These are phyloP conservation scores for Corymbia maculata DNA, from an alignment of 345 rosid species.

Conservation along the genomic window DNA sequence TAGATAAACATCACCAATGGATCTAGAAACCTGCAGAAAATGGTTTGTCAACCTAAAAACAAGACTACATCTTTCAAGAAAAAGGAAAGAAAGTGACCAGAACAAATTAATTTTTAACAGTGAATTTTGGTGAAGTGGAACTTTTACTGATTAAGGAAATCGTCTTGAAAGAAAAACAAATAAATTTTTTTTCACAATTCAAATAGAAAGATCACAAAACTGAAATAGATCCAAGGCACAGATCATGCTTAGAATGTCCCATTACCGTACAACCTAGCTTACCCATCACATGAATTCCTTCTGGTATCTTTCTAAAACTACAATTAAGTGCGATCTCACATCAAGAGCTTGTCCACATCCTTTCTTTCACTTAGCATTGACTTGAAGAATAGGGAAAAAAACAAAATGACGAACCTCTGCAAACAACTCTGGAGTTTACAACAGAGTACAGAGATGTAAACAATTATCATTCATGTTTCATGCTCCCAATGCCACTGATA, in stretches of 20 bases:
- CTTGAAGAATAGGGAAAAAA: neutral
- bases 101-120: neutral
- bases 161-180: neutral
- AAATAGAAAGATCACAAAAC: neutral
- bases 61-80: neutral
- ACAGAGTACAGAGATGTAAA: neutral
- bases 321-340: neutral
- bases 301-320: neutral
- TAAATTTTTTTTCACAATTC: neutral
- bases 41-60: neutral
- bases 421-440: neutral
- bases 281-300: neutral
- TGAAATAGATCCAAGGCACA: neutral
- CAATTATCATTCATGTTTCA: neutral
- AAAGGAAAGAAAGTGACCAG: neutral
- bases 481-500: neutral
- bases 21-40: conserved; percentile 65
- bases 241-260: neutral
- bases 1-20: conserved; percentile 86
- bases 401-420: neutral
- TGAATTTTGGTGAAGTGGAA: neutral
- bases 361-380: neutral
- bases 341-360: neutral
- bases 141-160: neutral
- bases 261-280: neutral